These are phyloP conservation scores for Citeromyces hawaiiensis DNA, from an alignment of 1,139 yeast genomes.

Conservation along the genomic window DNA sequence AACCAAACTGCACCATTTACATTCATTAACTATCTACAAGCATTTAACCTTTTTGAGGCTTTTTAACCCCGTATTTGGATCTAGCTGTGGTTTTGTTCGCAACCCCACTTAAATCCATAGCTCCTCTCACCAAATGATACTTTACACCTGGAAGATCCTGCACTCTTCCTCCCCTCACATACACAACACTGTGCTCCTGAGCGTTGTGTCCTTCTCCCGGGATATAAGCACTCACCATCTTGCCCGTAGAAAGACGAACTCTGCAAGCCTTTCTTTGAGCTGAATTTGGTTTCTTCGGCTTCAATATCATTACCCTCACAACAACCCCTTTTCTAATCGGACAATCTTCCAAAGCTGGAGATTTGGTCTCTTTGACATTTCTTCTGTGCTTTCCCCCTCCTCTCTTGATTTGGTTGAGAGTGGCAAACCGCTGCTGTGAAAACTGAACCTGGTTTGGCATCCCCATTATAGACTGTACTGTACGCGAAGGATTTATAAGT, in stretches of 20 bases:
- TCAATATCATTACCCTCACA: slow-evolving; percentile 84
- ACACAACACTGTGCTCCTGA: slow-evolving; percentile 94
- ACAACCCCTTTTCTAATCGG: slow-evolving; percentile 93
- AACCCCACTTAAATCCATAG: slow-evolving; percentile 87
- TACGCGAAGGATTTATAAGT: background rate
- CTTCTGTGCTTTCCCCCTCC: slow-evolving; percentile 44
- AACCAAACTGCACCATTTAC: background rate
- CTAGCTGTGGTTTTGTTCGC: slow-evolving; percentile 85
- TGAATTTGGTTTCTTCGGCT: slow-evolving; percentile 97
- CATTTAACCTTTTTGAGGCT: slow-evolving; percentile 38
- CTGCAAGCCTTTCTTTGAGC: slow-evolving; percentile 96
- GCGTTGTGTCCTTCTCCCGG: slow-evolving; percentile 99
- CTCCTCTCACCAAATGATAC: slow-evolving; percentile 89
- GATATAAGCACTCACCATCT: slow-evolving; percentile 80
- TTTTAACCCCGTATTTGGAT: slow-evolving; percentile 89
- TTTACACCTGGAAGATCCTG: slow-evolving; percentile 98
- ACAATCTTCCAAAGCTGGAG: slow-evolving; percentile 72
- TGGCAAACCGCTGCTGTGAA: slow-evolving; percentile 39
- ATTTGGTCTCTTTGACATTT: slow-evolving; percentile 34
- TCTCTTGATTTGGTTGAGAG: slow-evolving; percentile 59
- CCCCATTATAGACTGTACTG: background rate
- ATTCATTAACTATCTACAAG: background rate
- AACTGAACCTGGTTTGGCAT: background rate
- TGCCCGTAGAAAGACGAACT: slow-evolving; percentile 86
- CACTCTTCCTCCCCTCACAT: slow-evolving; percentile 93